Base-by-base conservation (phyloP, 2,329 filamentous ascomycete genomes). In the Penicillium sp. region DNA sequence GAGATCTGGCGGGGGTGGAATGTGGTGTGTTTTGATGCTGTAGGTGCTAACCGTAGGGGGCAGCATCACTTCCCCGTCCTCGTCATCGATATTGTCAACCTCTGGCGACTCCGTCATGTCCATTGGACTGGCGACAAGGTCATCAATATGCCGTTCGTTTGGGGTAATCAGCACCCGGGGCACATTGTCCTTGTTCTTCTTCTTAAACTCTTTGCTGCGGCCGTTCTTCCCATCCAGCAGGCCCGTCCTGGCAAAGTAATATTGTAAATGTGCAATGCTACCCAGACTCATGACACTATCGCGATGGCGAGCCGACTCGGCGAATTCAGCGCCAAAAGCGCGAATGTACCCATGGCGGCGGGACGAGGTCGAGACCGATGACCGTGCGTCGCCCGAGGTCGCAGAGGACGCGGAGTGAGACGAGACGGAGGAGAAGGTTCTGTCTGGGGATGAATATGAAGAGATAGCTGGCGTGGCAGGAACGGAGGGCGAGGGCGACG, bases 21-120 rank as follows among this genome's bases (percentile, higher is more conserved):
- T 78, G 47, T 85, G 84, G 60, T 89, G 87, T 50, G 88, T 85
- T 57, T 86, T 85, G 61, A 89, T 83, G 56, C 87, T 89, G 69
- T 97, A 98, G 3, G 93, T 98, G 76, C 90, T 96, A 32, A 91
- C 89, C 0, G 93, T 98, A 0, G 93, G 93, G n/a, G 93, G 91
- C 3, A 96, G 81, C 82, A 98, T 91, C 50, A 85, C 79, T 24
- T 82, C 79, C 49, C 89, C 86, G 7, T 74, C 73, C 20, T 74
- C 71, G n/a, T 77, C 75, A 22, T 58, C 54, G 4, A 46, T 20
- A 46, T 75, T 73, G 16, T 73, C 76, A 39, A 72, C 76, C 23
- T 76, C 77, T 1, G 69, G 66, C 9, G 72, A 58, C 6, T 71
- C 71, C 8, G 56, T 48, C 42, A 50, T 54, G 6, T 70, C 67